A percentile compares a stretch with the other conserved stretches of the same genome.
phyloP scores from a whole-genome alignment of 202 grass and related monocot genomes.

The Setaria italica region DNA sequence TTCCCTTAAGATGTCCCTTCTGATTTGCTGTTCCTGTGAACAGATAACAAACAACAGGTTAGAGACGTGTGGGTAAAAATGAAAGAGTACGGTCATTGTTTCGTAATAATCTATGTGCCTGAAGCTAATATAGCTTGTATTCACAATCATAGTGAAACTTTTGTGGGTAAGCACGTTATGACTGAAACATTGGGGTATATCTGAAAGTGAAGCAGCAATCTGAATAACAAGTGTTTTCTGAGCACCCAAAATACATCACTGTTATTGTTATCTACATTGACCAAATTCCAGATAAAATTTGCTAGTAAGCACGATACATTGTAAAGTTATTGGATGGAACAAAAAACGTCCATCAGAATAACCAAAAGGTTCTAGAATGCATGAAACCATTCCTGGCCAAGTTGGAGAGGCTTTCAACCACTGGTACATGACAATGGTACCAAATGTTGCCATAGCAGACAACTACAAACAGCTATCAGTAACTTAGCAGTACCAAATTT shows the following conservation, averaged over 20 bases:
- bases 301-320: background rate
- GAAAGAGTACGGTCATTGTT: background rate
- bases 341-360: background rate
- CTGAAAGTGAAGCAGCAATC: slow-evolving; percentile 2
- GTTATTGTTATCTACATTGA: slow-evolving; percentile 3
- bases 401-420: background rate
- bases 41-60: slow-evolving; percentile 31
- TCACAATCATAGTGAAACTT: background rate
- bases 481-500: slow-evolving; percentile 18
- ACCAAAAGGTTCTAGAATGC: slow-evolving; percentile 35
- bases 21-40: slow-evolving; percentile 52
- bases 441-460: background rate
- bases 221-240: slow-evolving; percentile 25
- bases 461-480: background rate
- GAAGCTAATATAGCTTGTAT: background rate
- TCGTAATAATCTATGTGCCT: background rate
- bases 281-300: slow-evolving; percentile 3
- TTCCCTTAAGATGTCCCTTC: slow-evolving; percentile 43
- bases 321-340: slow-evolving; percentile 5
- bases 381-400: slow-evolving; percentile 14
- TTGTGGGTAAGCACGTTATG: background rate
- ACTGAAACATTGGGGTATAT: slow-evolving; percentile 18
- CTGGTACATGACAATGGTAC: background rate
- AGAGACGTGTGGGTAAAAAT: slow-evolving; percentile 2
- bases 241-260: slow-evolving; percentile 5